Evolutionary conservation across 176 grass and related monocot species (phyloP).

Genomic region (Carex scoparia): DNA sequence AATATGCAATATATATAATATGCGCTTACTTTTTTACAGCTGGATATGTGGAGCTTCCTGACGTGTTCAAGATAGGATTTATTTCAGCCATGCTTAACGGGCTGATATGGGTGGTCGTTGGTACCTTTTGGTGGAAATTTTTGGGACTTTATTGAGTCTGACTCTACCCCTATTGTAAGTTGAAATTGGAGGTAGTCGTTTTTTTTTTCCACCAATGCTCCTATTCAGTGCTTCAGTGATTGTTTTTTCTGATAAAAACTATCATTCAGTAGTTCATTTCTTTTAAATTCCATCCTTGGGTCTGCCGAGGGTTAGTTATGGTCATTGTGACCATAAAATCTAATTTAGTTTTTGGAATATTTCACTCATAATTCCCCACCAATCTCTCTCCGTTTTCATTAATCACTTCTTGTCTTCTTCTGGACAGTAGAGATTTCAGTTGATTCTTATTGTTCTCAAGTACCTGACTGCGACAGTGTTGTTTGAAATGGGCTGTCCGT

Average conservation of each 20-base stretch:
- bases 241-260: conserved; percentile 2
- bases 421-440: background rate
- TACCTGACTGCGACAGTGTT: background rate
- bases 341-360: background rate
- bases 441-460: background rate
- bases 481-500: background rate
- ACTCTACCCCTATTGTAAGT: conserved; percentile 9
- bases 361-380: background rate
- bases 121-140: conserved; percentile 94
- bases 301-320: background rate
- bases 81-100: conserved; percentile 53
- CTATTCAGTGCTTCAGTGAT: background rate
- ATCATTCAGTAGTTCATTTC: background rate
- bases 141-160: conserved; percentile 81
- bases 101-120: conserved; percentile 65
- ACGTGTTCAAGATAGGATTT: conserved; percentile 91
- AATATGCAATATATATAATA: background rate
- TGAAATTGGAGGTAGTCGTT: background rate
- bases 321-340: background rate
- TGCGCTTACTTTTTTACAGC: conserved; percentile 44
- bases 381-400: no score
- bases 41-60: conserved; percentile 84
- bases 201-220: background rate
- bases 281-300: background rate
- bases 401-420: background rate